Conservation (phyloP, 2,329 filamentous ascomycete genomes). For the Diaporthe amygdali region DNA sequence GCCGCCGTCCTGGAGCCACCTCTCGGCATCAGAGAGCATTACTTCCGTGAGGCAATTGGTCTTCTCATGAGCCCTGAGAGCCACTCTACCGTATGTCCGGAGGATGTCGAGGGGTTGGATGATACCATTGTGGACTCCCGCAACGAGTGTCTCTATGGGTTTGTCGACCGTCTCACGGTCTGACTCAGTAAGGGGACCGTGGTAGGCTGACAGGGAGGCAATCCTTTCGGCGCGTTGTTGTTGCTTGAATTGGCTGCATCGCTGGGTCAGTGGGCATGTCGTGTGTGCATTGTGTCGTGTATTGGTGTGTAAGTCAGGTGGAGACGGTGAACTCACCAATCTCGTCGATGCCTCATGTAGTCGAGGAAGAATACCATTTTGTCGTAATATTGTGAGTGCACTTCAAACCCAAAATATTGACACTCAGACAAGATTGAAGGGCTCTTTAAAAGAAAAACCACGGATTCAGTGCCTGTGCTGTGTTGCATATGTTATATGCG, state of each 20-base stretch:
- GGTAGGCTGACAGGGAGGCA: constrained; percentile 69
- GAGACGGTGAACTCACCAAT: constrained; percentile 63
- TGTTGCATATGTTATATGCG: not conserved
- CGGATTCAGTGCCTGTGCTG: not conserved
- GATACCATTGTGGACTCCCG: constrained; percentile 74
- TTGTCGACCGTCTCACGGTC: constrained; percentile 74
- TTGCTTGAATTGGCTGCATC: constrained; percentile 76
- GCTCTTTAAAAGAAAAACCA: not conserved
- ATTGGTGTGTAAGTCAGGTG: not conserved
- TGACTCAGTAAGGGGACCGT: constrained; percentile 63
- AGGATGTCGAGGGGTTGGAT: constrained; percentile 75
- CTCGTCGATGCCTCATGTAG: constrained; percentile 73
- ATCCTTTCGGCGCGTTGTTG: constrained; percentile 75
- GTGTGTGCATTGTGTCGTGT: not conserved
- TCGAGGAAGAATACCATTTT: constrained; percentile 49
- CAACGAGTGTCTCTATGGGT: constrained; percentile 79
- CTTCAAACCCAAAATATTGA: not conserved
- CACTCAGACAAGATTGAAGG: not conserved
- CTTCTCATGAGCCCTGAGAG: constrained; percentile 80
- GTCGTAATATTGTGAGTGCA: not conserved
- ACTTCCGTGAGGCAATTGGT: constrained; percentile 93
- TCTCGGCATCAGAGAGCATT: constrained; percentile 78
- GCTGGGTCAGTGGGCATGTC: constrained; percentile 39
- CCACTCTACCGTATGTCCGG: constrained; percentile 85
- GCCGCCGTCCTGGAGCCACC: constrained; percentile 64